Evolutionary conservation across 768 basidiomycete genomes (phyloP).

Genomic region (Xerocomellus intermedius): DNA sequence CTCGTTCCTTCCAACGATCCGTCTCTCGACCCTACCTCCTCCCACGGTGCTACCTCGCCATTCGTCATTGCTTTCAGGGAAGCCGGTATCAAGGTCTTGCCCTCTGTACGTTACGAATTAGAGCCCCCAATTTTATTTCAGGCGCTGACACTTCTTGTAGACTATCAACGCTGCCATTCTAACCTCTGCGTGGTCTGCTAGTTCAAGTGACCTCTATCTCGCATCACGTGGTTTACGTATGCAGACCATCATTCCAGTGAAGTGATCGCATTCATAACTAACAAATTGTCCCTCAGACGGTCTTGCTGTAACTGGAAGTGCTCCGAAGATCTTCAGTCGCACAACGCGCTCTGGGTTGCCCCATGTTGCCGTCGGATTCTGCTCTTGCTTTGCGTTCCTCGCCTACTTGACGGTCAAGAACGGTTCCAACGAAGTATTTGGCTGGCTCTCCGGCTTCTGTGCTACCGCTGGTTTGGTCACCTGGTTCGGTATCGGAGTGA

Average conservation of each 20-base stretch:
- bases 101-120: too few relatives aligned
- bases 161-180: too few relatives aligned
- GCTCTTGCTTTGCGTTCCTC: constrained; percentile 32
- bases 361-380: constrained; percentile 36
- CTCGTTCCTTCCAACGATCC: neutral
- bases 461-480: constrained; percentile 42
- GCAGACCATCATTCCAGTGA: neutral
- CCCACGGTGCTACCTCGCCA: too few relatives aligned
- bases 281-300: constrained; percentile 41
- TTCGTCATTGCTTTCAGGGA: too few relatives aligned
- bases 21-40: neutral
- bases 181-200: neutral
- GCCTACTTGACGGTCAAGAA: constrained; percentile 40
- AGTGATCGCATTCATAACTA: neutral
- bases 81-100: too few relatives aligned
- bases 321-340: constrained; percentile 50
- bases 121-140: too few relatives aligned
- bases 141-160: too few relatives aligned
- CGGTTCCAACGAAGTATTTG: constrained; percentile 39
- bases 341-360: constrained; percentile 43
- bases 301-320: constrained; percentile 50
- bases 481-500: constrained; percentile 44
- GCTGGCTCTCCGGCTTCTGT: constrained; percentile 38
- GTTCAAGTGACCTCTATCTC: neutral
- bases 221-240: neutral